Percentiles rank a stretch among this genome's conserved stretches.
These are phyloP conservation scores for Phytophthora parvispora DNA, from an alignment of 352 stramenopile species.

Conservation along the genomic window DNA sequence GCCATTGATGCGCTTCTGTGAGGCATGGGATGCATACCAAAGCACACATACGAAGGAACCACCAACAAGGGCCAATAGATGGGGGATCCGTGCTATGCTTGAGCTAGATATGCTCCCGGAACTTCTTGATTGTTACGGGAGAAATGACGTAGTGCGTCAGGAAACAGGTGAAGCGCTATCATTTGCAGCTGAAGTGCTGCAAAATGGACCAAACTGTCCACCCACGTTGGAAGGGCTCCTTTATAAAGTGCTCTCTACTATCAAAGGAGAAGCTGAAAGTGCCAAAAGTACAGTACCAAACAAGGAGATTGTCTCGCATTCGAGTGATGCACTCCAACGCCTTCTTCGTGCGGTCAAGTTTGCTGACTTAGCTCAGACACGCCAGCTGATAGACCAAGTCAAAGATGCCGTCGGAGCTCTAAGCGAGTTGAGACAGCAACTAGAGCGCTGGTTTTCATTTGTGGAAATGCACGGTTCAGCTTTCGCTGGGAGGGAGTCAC, in stretches of 20 bases:
- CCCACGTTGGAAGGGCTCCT: constrained; percentile 36
- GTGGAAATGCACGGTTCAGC: constrained; percentile 32
- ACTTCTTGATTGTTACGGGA: constrained; percentile 46
- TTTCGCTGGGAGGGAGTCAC: constrained; percentile 52
- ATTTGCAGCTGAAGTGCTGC: constrained; percentile 46
- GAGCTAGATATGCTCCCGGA: constrained; percentile 40
- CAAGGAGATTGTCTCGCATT: constrained; percentile 39
- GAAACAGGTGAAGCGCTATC: constrained; percentile 35
- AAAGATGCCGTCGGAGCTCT: constrained; percentile 29
- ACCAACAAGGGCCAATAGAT: constrained; percentile 25
- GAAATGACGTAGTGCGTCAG: constrained; percentile 17
- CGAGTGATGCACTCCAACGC: constrained; percentile 33
- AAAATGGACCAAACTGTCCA: constrained; percentile 45
- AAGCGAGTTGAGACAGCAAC: constrained; percentile 41
- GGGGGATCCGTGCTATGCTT: constrained; percentile 41
- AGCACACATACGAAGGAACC: constrained; percentile 40
- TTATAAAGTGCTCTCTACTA: constrained; percentile 37
- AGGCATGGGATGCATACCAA: constrained; percentile 44
- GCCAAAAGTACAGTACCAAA: not conserved
- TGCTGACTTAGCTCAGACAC: constrained; percentile 32
- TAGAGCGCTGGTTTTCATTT: constrained; percentile 52
- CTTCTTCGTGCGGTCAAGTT: constrained; percentile 41
- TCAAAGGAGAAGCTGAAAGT: constrained; percentile 34
- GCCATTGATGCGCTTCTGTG: constrained; percentile 41
- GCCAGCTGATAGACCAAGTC: constrained; percentile 27